phyloP scores from a whole-genome alignment of 176 grass and related monocot species.

The Urochloa ruziziensis region DNA sequence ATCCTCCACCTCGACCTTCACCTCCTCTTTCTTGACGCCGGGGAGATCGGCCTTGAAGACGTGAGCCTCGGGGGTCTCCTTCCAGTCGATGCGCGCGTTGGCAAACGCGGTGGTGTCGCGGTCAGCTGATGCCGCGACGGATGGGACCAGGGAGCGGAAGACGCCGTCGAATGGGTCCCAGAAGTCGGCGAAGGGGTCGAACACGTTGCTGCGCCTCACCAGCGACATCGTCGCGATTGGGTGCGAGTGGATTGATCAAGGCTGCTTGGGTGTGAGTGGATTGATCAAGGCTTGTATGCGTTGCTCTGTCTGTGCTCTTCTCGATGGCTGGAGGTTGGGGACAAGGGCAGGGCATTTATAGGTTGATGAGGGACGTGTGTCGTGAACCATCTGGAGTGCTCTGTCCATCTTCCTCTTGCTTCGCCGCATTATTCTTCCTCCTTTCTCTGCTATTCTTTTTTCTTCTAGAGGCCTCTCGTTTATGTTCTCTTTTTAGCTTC shows the following conservation, averaged over 20 bases:
- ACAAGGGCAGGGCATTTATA: constrained; percentile 20
- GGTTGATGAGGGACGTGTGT: neutral
- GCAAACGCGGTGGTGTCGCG: constrained; percentile 16
- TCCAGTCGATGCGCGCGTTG: constrained; percentile 43
- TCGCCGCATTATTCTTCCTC: no score
- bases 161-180: constrained; percentile 46
- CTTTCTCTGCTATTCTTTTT: neutral
- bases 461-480: neutral
- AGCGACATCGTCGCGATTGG: constrained; percentile 26
- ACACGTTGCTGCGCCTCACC: constrained; percentile 37
- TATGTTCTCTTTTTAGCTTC: neutral
- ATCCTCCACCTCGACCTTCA: constrained; percentile 58
- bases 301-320: neutral
- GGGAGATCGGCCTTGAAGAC: constrained; percentile 57
- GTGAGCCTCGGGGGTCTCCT: constrained; percentile 49
- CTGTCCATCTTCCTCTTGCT: neutral
- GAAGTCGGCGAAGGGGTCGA: constrained; percentile 53
- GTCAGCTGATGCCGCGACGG: neutral
- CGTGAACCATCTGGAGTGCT: neutral
- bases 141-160: constrained; percentile 20
- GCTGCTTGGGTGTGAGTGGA: no score
- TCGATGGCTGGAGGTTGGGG: neutral
- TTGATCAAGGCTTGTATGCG: neutral
- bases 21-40: constrained; percentile 57
- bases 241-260: no score